Conservation (phyloP, 148 eudicot species). For the Fagopyrum homotropicum region DNA sequence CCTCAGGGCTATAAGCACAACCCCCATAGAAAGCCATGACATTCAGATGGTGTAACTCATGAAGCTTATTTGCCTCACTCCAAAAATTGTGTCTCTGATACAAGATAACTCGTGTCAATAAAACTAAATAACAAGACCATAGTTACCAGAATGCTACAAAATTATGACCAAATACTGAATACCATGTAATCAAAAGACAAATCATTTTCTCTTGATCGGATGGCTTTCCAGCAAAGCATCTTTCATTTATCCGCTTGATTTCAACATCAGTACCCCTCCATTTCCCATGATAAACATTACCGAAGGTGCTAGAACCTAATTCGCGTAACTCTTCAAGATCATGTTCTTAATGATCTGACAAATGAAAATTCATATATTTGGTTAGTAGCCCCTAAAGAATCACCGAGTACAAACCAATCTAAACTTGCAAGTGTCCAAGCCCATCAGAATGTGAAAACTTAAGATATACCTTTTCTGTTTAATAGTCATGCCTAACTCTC, state of each 20-base stretch:
- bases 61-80: slow-evolving; percentile 94
- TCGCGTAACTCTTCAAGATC: slow-evolving; percentile 90
- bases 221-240: slow-evolving; percentile 81
- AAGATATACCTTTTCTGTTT: slow-evolving; percentile 57
- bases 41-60: slow-evolving; percentile 92
- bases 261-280: slow-evolving; percentile 99
- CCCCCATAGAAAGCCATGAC: slow-evolving; percentile 93
- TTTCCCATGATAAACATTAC: slow-evolving; percentile 89
- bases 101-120: neutral
- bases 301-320: slow-evolving; percentile 90
- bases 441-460: slow-evolving; percentile 64
- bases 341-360: slow-evolving; percentile 61
- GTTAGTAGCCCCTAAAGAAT: neutral
- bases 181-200: neutral
- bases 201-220: slow-evolving; percentile 86
- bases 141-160: neutral
- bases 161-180: neutral
- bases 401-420: neutral
- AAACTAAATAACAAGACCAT: neutral
- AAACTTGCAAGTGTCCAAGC: slow-evolving; percentile 79
- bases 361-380: neutral
- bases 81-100: slow-evolving; percentile 80
- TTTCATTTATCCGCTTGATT: slow-evolving; percentile 75
- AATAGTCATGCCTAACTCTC: slow-evolving; percentile 29
- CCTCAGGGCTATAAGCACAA: slow-evolving; percentile 91